Evolutionary conservation across 768 basidiomycete genomes (phyloP).

Genomic region (Tricholomella constricta): DNA sequence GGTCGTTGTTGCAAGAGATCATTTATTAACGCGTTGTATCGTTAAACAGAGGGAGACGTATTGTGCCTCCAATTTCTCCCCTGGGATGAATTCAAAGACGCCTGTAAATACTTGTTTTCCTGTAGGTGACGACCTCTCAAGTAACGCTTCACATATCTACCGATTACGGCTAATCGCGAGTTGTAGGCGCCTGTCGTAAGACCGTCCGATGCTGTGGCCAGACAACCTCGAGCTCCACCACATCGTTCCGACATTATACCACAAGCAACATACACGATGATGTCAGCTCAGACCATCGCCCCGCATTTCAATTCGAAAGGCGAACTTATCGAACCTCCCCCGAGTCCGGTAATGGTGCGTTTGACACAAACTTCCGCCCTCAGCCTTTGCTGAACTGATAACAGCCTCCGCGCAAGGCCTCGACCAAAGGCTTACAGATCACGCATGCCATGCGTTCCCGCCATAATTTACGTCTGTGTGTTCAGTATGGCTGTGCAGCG

Average conservation of each 20-base stretch:
- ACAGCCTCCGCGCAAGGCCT: neutral
- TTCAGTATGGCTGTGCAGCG: conserved; percentile 12
- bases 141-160: too few relatives aligned
- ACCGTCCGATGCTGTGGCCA: neutral
- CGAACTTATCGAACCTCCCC: conserved; percentile 10
- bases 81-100: neutral
- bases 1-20: too few relatives aligned
- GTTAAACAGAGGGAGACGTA: neutral
- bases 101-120: too few relatives aligned
- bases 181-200: neutral
- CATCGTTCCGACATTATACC: neutral
- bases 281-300: neutral
- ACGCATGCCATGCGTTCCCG: neutral
- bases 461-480: conserved; percentile 3
- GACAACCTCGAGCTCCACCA: neutral
- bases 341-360: neutral
- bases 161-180: neutral
- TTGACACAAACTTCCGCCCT: neutral
- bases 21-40: neutral
- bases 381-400: neutral
- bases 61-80: neutral
- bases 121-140: too few relatives aligned
- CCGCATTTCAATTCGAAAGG: conserved; percentile 22
- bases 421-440: neutral
- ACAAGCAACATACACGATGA: neutral